Percentiles rank a stretch among this genome's conserved stretches.
Conservation (phyloP, 805 yeast species). For the Wickerhamiella alocasiicola region DNA sequence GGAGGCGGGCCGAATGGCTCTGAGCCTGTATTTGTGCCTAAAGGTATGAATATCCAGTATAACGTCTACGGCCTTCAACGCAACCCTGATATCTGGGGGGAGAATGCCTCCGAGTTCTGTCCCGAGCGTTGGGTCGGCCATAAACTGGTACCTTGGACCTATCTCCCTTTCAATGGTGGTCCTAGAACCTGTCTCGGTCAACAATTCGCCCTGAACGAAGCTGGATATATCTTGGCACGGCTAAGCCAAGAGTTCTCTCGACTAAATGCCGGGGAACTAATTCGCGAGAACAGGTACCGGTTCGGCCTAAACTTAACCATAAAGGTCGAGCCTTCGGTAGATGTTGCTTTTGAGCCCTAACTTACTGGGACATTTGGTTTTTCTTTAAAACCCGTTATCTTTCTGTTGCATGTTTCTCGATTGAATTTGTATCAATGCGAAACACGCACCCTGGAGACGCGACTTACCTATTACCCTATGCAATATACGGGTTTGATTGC, state of each 20-base stretch:
- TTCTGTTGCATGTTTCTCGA: no score
- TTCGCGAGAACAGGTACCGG: not conserved
- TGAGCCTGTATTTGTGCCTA: slow-evolving; percentile 28
- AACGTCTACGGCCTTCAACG: slow-evolving; percentile 31
- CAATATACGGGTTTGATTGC: no score
- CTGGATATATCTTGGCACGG: slow-evolving; percentile 32
- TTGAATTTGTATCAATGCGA: no score
- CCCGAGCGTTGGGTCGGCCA: slow-evolving; percentile 33
- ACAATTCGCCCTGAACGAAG: slow-evolving; percentile 38
- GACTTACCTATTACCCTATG: no score
- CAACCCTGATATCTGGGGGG: slow-evolving; percentile 27
- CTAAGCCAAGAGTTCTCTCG: slow-evolving; percentile 26
- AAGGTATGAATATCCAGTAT: slow-evolving; percentile 30
- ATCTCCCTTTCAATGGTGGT: slow-evolving; percentile 37
- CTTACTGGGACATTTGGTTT: no score
- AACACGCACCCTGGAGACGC: no score
- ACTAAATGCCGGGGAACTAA: slow-evolving; percentile 11
- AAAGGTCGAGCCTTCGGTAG: slow-evolving; percentile 9
- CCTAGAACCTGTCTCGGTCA: slow-evolving; percentile 39
- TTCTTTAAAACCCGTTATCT: no score
- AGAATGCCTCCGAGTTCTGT: slow-evolving; percentile 29
- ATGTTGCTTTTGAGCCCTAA: no score
- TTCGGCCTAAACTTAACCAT: not conserved
- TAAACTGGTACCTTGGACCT: slow-evolving; percentile 27
- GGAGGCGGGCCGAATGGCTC: slow-evolving; percentile 33